Conservation (phyloP, 2,329 filamentous ascomycete genomes). For the Mollisia scopiformis region DNA sequence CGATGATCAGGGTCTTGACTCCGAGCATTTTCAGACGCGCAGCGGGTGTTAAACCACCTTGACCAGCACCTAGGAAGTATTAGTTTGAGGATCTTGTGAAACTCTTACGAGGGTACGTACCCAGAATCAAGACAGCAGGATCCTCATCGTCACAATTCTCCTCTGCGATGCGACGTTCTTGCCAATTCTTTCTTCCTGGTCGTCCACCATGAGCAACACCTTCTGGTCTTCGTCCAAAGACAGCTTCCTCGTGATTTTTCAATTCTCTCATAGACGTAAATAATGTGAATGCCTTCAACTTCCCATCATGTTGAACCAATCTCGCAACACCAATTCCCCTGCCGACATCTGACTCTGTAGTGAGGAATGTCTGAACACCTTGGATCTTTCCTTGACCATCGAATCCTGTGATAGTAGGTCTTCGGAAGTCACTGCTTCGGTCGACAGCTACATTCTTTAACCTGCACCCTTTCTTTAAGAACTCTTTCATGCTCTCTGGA, state of each 20-base stretch:
- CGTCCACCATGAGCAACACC: conserved; percentile 60
- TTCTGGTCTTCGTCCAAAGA: conserved; percentile 48
- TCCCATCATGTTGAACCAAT: conserved; percentile 43
- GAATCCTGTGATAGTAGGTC: conserved; percentile 43
- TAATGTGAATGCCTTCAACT: conserved; percentile 66
- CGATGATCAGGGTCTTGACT: conserved; percentile 59
- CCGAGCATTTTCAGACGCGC: conserved; percentile 63
- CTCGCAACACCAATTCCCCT: conserved; percentile 58
- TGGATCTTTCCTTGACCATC: conserved; percentile 52
- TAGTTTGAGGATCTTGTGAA: neutral
- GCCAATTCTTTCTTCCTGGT: conserved; percentile 60
- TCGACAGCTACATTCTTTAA: conserved; percentile 41
- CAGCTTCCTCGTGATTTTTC: conserved; percentile 53
- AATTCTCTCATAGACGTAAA: conserved; percentile 61
- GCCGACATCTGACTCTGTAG: conserved; percentile 55
- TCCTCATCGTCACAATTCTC: conserved; percentile 48
- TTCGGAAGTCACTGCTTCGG: conserved; percentile 43
- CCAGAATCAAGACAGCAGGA: conserved; percentile 63
- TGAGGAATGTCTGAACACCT: conserved; percentile 60
- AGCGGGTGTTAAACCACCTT: conserved; percentile 59
- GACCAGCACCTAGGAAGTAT: conserved; percentile 54
- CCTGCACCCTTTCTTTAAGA: conserved; percentile 40
- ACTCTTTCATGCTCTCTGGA: conserved; percentile 24
- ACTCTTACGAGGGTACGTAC: conserved; percentile 40
- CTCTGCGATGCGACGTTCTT: conserved; percentile 52